Evolutionary conservation across 2,329 filamentous ascomycete genomes (phyloP), one percentile per base, ranked within the genome.

Genomic region (Truncatella angustata): DNA sequence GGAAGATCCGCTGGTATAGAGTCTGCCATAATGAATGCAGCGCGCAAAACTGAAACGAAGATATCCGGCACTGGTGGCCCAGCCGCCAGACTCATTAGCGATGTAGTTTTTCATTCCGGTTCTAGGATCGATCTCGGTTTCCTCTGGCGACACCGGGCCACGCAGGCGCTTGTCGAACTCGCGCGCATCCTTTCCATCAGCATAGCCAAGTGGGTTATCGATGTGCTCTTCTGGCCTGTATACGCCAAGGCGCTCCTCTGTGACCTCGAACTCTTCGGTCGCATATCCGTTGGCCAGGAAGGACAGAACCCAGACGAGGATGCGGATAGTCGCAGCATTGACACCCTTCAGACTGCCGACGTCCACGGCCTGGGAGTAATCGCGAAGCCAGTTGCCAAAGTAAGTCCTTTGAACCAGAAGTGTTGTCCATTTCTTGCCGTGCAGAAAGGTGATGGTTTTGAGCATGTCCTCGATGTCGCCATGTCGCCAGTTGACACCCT

Each of bases 91-190:
- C 68, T 97, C 93, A 63, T 97, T 97, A 54, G 93, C 86, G 60
- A 99, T 97, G 70, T 99, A 99, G 68, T 97, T 97, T 72, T 97
- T 99, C 93, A 99, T 96, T n/a, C 92, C 92, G 1, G 90, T 94
- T 5, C 80, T 74, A 30, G 74, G 73, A 63, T 94, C 90, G 52
- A 94, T 81, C 54, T 89, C 84, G 18, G 89, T 82, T 64, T 94
- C 90, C 36, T 81, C 70, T 4, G 81, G 79, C 54, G 83, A 75
- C 7, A 97, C 85, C 0, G 92, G 92, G 1, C 86, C 88, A 47
- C 94, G 87, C 6, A 97, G 82, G 23, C 94, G 86, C 34, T 79
- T 73, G 66, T 97, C 94, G 63, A 84, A 91, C 62, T 88, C 82
- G 55, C 90, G 83, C 4, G 94, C 94, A 72, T 99, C 94, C 58